Evolutionary conservation across 305 asterid species (phyloP).

Genomic region (Fraxinus dipetala): DNA sequence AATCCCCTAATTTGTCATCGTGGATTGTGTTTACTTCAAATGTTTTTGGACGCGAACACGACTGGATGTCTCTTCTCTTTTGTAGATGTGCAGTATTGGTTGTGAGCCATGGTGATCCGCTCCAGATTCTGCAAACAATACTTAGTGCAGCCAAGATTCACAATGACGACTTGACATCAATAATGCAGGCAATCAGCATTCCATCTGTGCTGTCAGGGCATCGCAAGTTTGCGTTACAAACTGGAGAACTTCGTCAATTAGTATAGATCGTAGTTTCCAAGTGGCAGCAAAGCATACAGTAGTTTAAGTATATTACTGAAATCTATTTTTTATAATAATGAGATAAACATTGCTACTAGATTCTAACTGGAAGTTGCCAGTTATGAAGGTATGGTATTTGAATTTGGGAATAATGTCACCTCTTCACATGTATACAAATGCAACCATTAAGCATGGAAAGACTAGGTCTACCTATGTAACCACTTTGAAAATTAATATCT

Average conservation of each 20-base stretch:
- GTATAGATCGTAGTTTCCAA: slow-evolving; percentile 27
- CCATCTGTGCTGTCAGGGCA: slow-evolving; percentile 75
- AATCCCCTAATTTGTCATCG: background rate
- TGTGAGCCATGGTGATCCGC: slow-evolving; percentile 93
- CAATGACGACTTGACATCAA: slow-evolving; percentile 40
- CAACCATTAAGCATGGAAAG: background rate
- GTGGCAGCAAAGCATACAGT: background rate
- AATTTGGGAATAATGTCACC: background rate
- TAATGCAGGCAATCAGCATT: slow-evolving; percentile 49
- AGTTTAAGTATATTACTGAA: background rate
- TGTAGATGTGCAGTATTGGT: slow-evolving; percentile 71
- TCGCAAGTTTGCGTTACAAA: slow-evolving; percentile 61
- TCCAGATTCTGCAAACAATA: slow-evolving; percentile 86
- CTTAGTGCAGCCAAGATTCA: slow-evolving; percentile 45
- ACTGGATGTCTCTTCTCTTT: slow-evolving; percentile 7
- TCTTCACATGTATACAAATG: background rate
- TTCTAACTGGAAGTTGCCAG: background rate
- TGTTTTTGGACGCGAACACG: slow-evolving; percentile 8
- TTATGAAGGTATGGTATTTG: background rate
- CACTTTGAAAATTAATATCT: background rate
- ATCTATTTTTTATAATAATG: background rate
- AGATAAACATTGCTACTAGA: background rate
- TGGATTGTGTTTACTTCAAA: background rate
- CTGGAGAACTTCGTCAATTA: slow-evolving; percentile 83
- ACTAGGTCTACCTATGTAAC: background rate